A percentile compares a stretch with the other conserved stretches of the same genome.
Evolutionary conservation across 352 stramenopile species (phyloP).

Genomic region (Pythium brachiatum): DNA sequence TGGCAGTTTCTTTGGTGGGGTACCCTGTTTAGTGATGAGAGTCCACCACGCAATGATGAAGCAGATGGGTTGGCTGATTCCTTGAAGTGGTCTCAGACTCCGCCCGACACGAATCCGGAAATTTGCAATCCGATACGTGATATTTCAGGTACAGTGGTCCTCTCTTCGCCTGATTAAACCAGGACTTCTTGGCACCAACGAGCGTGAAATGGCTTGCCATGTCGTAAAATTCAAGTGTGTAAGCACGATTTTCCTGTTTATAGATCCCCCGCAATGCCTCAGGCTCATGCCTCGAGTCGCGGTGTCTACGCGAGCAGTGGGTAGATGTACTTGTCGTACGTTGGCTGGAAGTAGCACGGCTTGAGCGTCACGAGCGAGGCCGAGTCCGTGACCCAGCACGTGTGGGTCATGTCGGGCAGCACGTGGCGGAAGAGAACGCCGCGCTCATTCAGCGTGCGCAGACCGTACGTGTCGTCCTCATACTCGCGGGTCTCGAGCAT

Average conservation of each 20-base stretch:
- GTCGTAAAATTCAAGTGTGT: neutral
- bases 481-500: constrained; percentile 43
- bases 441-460: constrained; percentile 33
- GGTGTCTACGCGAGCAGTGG: constrained; percentile 3
- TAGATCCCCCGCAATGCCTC: too few relatives aligned
- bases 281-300: too few relatives aligned
- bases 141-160: too few relatives aligned
- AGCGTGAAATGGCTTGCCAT: too few relatives aligned
- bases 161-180: too few relatives aligned
- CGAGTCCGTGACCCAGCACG: constrained; percentile 34
- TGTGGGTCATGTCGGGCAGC: constrained; percentile 27
- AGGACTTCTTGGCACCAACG: too few relatives aligned
- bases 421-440: constrained; percentile 26
- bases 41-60: neutral
- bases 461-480: constrained; percentile 34
- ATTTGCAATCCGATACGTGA: neutral
- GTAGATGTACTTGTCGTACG: constrained; percentile 12
- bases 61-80: neutral
- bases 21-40: neutral
- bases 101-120: neutral
- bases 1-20: too few relatives aligned
- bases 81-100: neutral
- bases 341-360: constrained; percentile 17
- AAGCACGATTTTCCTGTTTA: neutral
- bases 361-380: neutral